These are phyloP conservation scores for Aplosporella prunicola DNA, from an alignment of 2,329 filamentous ascomycete genomes.

Conservation along the genomic window DNA sequence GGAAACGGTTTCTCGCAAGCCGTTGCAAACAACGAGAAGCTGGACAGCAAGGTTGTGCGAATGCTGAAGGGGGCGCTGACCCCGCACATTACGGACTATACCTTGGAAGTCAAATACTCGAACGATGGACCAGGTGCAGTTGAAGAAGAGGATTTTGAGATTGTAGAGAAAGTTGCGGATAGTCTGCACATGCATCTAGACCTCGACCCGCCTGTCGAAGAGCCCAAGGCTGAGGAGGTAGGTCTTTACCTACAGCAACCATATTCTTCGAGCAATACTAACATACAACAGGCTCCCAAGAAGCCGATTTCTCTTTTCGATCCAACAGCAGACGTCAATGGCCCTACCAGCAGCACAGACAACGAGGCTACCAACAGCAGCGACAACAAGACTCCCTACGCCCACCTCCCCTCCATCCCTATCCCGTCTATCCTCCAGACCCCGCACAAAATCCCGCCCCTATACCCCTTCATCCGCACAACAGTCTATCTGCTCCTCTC, in stretches of 20 bases:
- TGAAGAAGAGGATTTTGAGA: conserved; percentile 49
- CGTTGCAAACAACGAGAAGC: conserved; percentile 53
- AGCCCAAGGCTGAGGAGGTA: conserved; percentile 11
- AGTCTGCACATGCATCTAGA: conserved; percentile 34
- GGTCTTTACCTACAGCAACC: no score
- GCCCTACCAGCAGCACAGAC: no score
- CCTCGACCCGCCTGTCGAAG: conserved; percentile 14
- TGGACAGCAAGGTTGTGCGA: conserved; percentile 59
- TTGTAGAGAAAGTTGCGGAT: conserved; percentile 50
- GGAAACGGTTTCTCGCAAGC: conserved; percentile 53
- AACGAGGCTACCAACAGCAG: no score
- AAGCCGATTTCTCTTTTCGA: conserved; percentile 54
- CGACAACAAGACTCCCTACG: conserved; percentile 34
- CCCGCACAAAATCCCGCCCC: conserved; percentile 51
- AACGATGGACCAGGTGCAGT: conserved; percentile 15
- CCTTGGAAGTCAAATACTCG: conserved; percentile 52
- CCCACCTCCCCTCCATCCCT: conserved; percentile 44
- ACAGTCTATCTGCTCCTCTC: conserved; percentile 57
- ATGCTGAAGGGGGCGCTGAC: conserved; percentile 65
- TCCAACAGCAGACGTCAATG: no score
- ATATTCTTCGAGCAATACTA: background rate
- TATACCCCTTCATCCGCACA: conserved; percentile 59
- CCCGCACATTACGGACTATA: conserved; percentile 56
- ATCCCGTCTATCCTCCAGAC: conserved; percentile 54
- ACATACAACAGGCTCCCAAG: conserved; percentile 18